Conservation (phyloP, 345 rosid species). For the Hypericum androsaemum region DNA sequence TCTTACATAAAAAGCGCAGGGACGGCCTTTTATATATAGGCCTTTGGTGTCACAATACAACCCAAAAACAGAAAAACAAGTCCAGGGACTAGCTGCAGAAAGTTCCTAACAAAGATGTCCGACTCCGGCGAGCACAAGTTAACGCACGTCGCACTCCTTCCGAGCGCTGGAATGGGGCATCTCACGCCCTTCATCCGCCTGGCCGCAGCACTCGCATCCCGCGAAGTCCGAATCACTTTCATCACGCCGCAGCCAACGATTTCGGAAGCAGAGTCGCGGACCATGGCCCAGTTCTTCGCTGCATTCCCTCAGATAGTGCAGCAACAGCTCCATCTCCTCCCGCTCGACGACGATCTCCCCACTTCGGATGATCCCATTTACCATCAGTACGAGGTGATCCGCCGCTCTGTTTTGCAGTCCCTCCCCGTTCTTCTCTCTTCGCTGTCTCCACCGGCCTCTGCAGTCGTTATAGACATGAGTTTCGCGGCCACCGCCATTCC, state of each 20-base stretch:
- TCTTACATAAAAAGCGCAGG: too few species aligned
- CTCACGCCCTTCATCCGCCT: slow-evolving; percentile 34
- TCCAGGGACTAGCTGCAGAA: too few species aligned
- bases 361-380: slow-evolving; percentile 27
- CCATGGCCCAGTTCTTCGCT: slow-evolving; percentile 16
- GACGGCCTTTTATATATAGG: too few species aligned
- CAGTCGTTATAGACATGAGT: slow-evolving; percentile 29
- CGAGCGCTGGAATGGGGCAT: slow-evolving; percentile 42
- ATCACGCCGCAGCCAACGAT: slow-evolving; percentile 26
- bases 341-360: slow-evolving; percentile 1
- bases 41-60: too few species aligned
- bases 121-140: slow-evolving; percentile 2
- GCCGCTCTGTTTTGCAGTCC: slow-evolving; percentile 16
- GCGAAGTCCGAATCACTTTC: slow-evolving; percentile 20
- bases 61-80: too few species aligned
- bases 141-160: slow-evolving; percentile 25
- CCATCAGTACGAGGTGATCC: slow-evolving; percentile 17
- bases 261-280: slow-evolving; percentile 22
- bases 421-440: slow-evolving; percentile 26
- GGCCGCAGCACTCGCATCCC: slow-evolving; percentile 16
- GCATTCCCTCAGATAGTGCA: slow-evolving; percentile 20
- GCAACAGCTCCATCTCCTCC: slow-evolving; percentile 16
- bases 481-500: slow-evolving; percentile 24
- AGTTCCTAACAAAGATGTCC: slow-evolving; percentile 4
- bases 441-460: slow-evolving; percentile 21